Percentiles rank a stretch among this genome's conserved stretches.
Conservation (phyloP, 192 early-diverging fungal species). For the Pilaira anomala region DNA sequence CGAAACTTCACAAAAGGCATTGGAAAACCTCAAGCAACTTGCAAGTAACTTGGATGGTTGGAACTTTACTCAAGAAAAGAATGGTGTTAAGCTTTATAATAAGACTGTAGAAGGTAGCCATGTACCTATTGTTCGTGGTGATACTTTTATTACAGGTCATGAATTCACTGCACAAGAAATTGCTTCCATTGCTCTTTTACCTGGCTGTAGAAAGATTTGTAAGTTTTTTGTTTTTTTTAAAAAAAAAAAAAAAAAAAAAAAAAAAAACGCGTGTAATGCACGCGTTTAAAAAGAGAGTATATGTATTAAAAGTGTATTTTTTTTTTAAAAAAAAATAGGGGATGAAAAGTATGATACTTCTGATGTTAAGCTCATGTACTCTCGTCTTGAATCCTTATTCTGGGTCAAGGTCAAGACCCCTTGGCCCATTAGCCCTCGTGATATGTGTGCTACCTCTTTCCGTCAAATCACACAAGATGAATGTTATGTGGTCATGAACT, state of each 20-base stretch:
- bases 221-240: too few species aligned
- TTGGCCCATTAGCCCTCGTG: constrained; percentile 45
- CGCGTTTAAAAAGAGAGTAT: neutral
- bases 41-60: constrained; percentile 44
- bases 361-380: constrained; percentile 30
- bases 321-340: constrained; percentile 12
- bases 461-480: constrained; percentile 31
- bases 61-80: constrained; percentile 42
- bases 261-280: too few species aligned
- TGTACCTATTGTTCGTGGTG: constrained; percentile 52
- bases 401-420: constrained; percentile 31
- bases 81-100: constrained; percentile 48
- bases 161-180: constrained; percentile 45
- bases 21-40: constrained; percentile 44
- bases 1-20: neutral
- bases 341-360: constrained; percentile 35
- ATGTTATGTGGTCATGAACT: constrained; percentile 45
- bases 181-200: constrained; percentile 39
- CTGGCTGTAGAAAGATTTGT: constrained; percentile 48
- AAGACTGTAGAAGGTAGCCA: constrained; percentile 36
- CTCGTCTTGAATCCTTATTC: constrained; percentile 26
- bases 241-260: neutral
- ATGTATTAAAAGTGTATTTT: neutral
- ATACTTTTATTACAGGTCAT: constrained; percentile 37
- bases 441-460: constrained; percentile 41